These are phyloP conservation scores for Iris pallida DNA, from an alignment of 116 monocot genomes.

Conservation along the genomic window DNA sequence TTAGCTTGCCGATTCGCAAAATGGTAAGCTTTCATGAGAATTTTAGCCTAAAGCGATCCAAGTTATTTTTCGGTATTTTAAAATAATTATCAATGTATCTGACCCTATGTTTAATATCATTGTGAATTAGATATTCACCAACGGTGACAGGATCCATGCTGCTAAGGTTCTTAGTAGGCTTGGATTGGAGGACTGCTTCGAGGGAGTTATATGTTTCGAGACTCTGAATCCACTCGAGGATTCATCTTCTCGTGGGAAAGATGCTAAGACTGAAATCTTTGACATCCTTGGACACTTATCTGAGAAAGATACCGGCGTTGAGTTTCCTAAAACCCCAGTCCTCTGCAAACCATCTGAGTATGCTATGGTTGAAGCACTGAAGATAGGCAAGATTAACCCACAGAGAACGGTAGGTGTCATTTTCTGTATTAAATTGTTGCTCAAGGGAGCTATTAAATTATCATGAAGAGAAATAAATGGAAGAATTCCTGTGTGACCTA, in stretches of 20 bases:
- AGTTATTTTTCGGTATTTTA: neutral
- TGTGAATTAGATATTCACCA: constrained; percentile 22
- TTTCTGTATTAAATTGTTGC: neutral
- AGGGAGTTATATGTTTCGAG: constrained; percentile 54
- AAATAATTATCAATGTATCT: neutral
- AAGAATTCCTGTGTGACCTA: neutral
- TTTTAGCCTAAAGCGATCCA: too few species aligned
- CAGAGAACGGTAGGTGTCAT: constrained; percentile 43
- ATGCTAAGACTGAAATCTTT: constrained; percentile 18
- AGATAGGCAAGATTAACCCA: constrained; percentile 59
- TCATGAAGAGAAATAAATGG: neutral
- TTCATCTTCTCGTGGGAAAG: neutral
- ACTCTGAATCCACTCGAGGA: constrained; percentile 35
- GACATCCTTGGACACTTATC: constrained; percentile 46
- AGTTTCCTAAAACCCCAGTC: constrained; percentile 54
- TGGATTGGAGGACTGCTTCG: constrained; percentile 48
- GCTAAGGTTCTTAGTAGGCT: constrained; percentile 36
- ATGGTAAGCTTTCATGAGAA: too few species aligned
- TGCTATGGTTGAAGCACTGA: constrained; percentile 56
- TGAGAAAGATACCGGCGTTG: neutral
- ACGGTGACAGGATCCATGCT: constrained; percentile 27
- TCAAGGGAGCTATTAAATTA: neutral
- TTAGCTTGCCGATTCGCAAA: constrained; percentile 21
- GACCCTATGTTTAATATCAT: neutral
- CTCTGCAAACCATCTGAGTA: constrained; percentile 66